Evolutionary conservation across 495 filamentous ascomycete species (phyloP).

Genomic region (Daldinia caldariorum): DNA sequence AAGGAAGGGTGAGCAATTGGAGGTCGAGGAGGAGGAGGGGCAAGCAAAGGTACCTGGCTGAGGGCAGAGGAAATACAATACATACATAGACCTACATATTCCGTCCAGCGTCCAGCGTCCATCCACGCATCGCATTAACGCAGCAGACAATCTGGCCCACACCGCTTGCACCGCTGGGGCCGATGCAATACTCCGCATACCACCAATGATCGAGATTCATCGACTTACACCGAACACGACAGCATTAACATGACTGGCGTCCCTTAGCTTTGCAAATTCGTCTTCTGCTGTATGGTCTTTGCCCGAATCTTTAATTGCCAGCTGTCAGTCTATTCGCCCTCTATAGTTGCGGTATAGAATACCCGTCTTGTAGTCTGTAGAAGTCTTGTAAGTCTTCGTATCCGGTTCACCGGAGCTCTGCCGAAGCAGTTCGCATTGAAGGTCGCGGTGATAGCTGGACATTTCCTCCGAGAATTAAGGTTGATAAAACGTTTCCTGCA

Average conservation of each 20-base stretch:
- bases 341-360: not conserved
- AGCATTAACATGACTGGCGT: constrained; percentile 37
- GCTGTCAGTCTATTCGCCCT: constrained; percentile 3
- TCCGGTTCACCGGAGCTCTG: constrained; percentile 25
- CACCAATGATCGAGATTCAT: constrained; percentile 34
- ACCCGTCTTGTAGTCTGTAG: too few species aligned
- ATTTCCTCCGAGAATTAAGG: constrained; percentile 7
- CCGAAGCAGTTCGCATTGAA: constrained; percentile 11
- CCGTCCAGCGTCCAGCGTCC: not conserved
- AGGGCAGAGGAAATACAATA: not conserved
- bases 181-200: constrained; percentile 28
- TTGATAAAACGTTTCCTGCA: constrained; percentile 11
- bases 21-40: constrained; percentile 12
- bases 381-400: constrained; percentile 4
- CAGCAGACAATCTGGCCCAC: constrained; percentile 23
- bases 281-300: constrained; percentile 15
- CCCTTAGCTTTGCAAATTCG: constrained; percentile 20
- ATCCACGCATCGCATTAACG: not conserved
- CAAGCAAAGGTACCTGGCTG: constrained; percentile 3
- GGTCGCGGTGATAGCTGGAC: constrained; percentile 14
- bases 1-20: constrained; percentile 22
- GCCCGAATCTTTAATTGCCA: constrained; percentile 1
- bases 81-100: not conserved
- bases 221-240: constrained; percentile 43
- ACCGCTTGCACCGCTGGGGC: constrained; percentile 38